Conservation (phyloP, 2,329 filamentous ascomycete genomes). For the Rhynchosporium graminicola region DNA sequence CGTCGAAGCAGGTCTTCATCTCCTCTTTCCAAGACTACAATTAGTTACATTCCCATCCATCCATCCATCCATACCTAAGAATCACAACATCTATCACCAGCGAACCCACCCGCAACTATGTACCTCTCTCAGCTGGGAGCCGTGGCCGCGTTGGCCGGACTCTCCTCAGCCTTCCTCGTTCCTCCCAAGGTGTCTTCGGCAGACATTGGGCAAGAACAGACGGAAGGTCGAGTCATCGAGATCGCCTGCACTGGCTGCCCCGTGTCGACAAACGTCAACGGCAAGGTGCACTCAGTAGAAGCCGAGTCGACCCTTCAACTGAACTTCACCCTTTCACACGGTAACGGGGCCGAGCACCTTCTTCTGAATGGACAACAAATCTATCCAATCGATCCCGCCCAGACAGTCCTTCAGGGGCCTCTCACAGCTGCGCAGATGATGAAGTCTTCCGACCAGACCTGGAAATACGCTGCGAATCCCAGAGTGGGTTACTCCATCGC, state of each 20-base stretch:
- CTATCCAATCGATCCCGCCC: constrained; percentile 49
- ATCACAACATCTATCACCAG: background rate
- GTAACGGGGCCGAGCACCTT: constrained; percentile 48
- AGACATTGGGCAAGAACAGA: constrained; percentile 44
- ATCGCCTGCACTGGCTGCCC: constrained; percentile 58
- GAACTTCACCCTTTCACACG: constrained; percentile 54
- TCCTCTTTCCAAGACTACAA: background rate
- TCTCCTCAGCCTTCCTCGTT: constrained; percentile 52
- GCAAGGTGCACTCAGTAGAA: constrained; percentile 31
- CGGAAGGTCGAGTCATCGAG: constrained; percentile 44
- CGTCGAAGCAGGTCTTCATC: constrained; percentile 22
- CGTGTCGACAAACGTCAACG: constrained; percentile 42
- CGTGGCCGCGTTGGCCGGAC: constrained; percentile 27
- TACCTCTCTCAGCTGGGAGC: constrained; percentile 29
- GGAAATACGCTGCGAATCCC: constrained; percentile 34
- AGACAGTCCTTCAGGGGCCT: constrained; percentile 39
- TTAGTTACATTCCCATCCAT: background rate
- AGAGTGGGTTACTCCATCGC: constrained; percentile 35
- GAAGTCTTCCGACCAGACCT: constrained; percentile 38
- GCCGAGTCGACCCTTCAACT: constrained; percentile 48
- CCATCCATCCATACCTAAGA: constrained; percentile 4
- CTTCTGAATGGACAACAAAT: constrained; percentile 62
- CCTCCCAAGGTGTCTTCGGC: constrained; percentile 51
- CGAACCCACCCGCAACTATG: constrained; percentile 28
- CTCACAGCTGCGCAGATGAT: constrained; percentile 51